Percentiles rank a stretch among this genome's conserved stretches.
Conservation (phyloP, 83 land plant genomes). For the Thuja plicata region DNA sequence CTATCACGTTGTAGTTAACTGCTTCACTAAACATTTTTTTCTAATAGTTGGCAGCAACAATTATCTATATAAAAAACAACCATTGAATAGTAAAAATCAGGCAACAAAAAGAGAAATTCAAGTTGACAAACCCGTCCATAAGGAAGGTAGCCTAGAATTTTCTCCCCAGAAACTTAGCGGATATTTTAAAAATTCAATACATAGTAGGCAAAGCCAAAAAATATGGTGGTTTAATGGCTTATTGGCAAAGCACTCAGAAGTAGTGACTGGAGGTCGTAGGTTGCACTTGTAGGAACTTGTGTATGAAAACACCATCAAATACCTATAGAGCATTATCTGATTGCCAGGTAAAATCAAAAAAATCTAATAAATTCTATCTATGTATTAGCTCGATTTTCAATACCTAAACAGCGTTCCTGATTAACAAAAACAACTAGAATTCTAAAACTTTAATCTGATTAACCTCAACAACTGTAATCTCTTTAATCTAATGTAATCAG, state of each 20-base stretch:
- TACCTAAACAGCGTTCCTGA: background rate
- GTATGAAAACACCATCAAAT: background rate
- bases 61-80: background rate
- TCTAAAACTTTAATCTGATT: background rate
- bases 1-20: background rate
- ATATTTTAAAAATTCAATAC: too few species aligned
- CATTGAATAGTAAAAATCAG: background rate
- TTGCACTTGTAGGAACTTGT: background rate
- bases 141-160: background rate
- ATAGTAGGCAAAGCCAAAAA: background rate
- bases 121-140: background rate
- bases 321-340: background rate
- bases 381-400: background rate
- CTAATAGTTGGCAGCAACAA: background rate
- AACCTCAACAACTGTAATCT: background rate
- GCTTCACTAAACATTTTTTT: background rate
- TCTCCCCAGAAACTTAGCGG: background rate
- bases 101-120: background rate
- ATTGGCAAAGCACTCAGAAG: background rate
- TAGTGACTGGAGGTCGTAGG: background rate
- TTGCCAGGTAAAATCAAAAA: background rate
- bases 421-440: background rate
- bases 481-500: background rate
- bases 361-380: background rate
- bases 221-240: background rate